phyloP scores from a whole-genome alignment of 163 green algal species.

The Prototheca stagnorum region DNA sequence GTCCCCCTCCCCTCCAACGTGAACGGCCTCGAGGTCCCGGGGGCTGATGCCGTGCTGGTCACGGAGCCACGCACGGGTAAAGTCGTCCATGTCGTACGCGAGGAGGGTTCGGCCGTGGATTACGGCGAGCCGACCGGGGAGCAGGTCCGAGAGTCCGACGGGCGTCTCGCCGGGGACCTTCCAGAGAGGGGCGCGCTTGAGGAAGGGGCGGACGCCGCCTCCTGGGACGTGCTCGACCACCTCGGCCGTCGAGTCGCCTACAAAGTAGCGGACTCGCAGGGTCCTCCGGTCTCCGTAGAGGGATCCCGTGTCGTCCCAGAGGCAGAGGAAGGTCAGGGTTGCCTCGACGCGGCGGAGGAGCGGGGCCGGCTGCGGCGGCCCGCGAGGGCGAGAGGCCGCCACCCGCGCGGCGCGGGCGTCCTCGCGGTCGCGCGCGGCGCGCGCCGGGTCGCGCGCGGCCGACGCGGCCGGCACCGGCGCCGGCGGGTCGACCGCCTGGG shows the following conservation, averaged over 20 bases:
- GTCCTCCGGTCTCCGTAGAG: constrained; percentile 71
- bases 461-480: no score
- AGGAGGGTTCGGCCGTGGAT: constrained; percentile 68
- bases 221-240: background rate
- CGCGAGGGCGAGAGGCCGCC: no score
- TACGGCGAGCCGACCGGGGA: constrained; percentile 28
- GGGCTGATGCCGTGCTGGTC: constrained; percentile 39
- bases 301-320: constrained; percentile 68
- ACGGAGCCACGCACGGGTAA: constrained; percentile 58
- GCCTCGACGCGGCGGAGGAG: constrained; percentile 3
- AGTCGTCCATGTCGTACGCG: constrained; percentile 77
- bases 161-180: background rate
- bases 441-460: no score
- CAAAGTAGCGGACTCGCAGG: constrained; percentile 69
- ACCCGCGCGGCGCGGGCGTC: no score
- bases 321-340: constrained; percentile 61
- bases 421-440: no score
- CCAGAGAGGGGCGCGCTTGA: background rate
- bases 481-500: no score
- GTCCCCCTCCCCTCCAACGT: no score
- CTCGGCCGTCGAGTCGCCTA: constrained; percentile 68
- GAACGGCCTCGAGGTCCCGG: constrained; percentile 40
- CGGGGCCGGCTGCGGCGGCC: no score
- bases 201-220: background rate
- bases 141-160: constrained; percentile 6